These are phyloP conservation scores for Fusarium camptoceras DNA, from an alignment of 2,329 filamentous ascomycete genomes.

Conservation along the genomic window DNA sequence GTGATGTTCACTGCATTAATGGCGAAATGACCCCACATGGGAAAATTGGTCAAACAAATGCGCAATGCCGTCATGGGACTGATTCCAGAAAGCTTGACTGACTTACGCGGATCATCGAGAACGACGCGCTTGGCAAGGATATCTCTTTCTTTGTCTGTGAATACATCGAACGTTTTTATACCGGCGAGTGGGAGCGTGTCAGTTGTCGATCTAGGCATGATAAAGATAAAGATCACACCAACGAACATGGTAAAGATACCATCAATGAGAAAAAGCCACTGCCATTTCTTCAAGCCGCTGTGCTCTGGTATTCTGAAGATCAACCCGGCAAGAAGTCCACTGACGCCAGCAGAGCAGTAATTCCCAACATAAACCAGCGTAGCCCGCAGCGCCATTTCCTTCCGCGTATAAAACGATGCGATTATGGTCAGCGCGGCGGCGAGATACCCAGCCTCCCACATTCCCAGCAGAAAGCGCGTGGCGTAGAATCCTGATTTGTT, in stretches of 20 bases:
- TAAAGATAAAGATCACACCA: not conserved
- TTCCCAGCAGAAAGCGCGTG: not conserved
- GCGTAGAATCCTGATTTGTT: not conserved
- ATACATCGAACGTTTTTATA: not conserved
- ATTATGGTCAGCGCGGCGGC: not conserved
- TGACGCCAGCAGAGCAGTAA: constrained; percentile 9
- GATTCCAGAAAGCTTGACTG: constrained; percentile 1
- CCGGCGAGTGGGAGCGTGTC: not conserved
- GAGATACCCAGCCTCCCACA: constrained; percentile 15
- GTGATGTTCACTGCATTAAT: not conserved
- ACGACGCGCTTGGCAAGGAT: constrained; percentile 5
- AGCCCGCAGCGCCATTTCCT: not conserved
- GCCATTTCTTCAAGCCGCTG: not conserved
- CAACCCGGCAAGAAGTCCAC: not conserved
- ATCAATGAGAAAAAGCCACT: constrained; percentile 17
- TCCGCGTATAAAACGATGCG: not conserved
- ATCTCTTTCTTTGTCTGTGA: not conserved
- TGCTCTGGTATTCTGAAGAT: constrained; percentile 9
- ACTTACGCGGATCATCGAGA: constrained; percentile 5
- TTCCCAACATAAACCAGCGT: constrained; percentile 18
- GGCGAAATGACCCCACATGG: constrained; percentile 4
- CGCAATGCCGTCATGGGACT: not conserved
- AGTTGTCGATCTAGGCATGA: constrained; percentile 1
- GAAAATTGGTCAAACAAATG: constrained; percentile 7
- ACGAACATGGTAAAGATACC: not conserved